These are phyloP conservation scores for Waitea zeae DNA, from an alignment of 1,284 basidiomycete genomes.

Conservation along the genomic window DNA sequence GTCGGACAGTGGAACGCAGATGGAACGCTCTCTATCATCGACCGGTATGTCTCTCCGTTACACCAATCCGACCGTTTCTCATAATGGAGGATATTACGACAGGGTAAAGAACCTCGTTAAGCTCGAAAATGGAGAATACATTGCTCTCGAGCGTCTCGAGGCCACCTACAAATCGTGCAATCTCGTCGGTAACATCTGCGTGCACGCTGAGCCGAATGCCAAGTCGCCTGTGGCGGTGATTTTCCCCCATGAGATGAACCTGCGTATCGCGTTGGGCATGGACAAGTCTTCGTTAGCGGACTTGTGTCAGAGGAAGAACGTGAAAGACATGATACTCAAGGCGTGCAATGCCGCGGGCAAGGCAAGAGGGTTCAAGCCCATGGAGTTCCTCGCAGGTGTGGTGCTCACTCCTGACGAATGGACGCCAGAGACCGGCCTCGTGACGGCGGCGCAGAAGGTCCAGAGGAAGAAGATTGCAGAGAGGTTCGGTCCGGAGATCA, in stretches of 20 bases:
- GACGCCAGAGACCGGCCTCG: slow-evolving; percentile 78
- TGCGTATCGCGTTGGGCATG: slow-evolving; percentile 36
- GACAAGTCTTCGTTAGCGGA: slow-evolving; percentile 37
- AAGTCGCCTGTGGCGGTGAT: slow-evolving; percentile 80
- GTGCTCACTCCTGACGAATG: slow-evolving; percentile 77
- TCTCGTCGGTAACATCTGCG: slow-evolving; percentile 73
- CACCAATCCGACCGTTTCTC: background rate
- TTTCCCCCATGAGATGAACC: slow-evolving; percentile 68
- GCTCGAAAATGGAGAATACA: slow-evolving; percentile 79
- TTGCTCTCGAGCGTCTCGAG: slow-evolving; percentile 86
- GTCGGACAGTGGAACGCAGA: slow-evolving; percentile 80
- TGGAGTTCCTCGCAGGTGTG: slow-evolving; percentile 70
- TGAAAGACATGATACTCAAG: slow-evolving; percentile 54
- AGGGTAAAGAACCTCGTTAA: slow-evolving; percentile 86
- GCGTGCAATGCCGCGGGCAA: slow-evolving; percentile 72
- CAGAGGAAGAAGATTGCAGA: slow-evolving; percentile 63
- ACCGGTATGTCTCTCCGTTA: slow-evolving; percentile 30
- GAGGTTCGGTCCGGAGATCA: slow-evolving; percentile 51
- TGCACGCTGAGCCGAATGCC: slow-evolving; percentile 71
- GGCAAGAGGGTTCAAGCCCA: slow-evolving; percentile 73
- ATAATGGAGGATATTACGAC: no score
- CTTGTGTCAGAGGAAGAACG: slow-evolving; percentile 43
- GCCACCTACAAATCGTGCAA: slow-evolving; percentile 79
- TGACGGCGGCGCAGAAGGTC: slow-evolving; percentile 88
- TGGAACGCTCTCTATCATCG: slow-evolving; percentile 70